These are phyloP conservation scores for Mycena maculata DNA, from an alignment of 768 basidiomycete species.

Conservation along the genomic window DNA sequence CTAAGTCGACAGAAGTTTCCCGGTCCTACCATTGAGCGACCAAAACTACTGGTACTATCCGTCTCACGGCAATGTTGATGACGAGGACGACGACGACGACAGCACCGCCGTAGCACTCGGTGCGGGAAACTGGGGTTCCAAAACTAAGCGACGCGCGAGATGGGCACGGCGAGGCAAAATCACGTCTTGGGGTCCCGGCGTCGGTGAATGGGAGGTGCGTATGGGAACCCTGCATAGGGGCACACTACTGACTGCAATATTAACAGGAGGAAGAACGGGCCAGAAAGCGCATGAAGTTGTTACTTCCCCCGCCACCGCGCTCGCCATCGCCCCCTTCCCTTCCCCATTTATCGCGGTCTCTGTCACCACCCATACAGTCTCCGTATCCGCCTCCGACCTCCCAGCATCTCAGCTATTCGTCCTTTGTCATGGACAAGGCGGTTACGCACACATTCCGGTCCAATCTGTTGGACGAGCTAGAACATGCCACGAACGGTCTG, in stretches of 20 bases:
- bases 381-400: conserved; percentile 78
- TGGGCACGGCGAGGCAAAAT: conserved; percentile 89
- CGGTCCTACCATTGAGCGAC: conserved; percentile 71
- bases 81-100: conserved; percentile 47
- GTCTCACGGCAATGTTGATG: conserved; percentile 77
- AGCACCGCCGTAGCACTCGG: conserved; percentile 51
- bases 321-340: conserved; percentile 80
- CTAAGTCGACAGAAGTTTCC: conserved; percentile 43
- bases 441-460: conserved; percentile 89
- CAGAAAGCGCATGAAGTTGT: conserved; percentile 78
- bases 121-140: conserved; percentile 88
- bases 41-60: conserved; percentile 88
- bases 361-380: conserved; percentile 79
- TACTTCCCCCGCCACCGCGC: conserved; percentile 71
- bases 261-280: conserved; percentile 83
- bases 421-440: conserved; percentile 88
- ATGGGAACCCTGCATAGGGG: conserved; percentile 1
- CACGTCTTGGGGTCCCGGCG: conserved; percentile 83
- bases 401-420: conserved; percentile 81
- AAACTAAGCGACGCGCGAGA: conserved; percentile 77
- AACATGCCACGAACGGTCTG: conserved; percentile 83
- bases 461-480: conserved; percentile 79
- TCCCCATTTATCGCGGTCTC: conserved; percentile 80
- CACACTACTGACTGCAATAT: conserved; percentile 26
- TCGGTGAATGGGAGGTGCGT: conserved; percentile 88